Evolutionary conservation across 441 rosid species (phyloP), one percentile per base, ranked within the genome.

Genomic region (Populus hybrid): DNA sequence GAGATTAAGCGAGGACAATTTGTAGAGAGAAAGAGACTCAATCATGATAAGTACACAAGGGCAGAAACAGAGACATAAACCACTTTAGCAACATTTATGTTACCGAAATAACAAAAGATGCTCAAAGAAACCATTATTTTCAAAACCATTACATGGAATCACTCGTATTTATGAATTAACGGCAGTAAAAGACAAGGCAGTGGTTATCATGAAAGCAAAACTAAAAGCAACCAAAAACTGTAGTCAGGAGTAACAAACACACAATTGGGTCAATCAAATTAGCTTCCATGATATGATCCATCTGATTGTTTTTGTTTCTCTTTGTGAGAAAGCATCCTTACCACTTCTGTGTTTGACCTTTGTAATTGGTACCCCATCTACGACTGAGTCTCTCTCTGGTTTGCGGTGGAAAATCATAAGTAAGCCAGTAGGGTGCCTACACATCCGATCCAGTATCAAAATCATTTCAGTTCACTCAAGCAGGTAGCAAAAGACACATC

Each of bases 311-410:
- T 63, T 32, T 14, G 28, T 14, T 57, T 57, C 50, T 10, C 14
- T 20, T 2, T 20, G 21, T 7, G 23, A 2, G 3, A 65, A 42
- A 12, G 71, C 23, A 26, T 10, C 77, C 92, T 77, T 46, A 94
- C 99, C 99, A 96, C 80, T 92, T 96, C 82, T 96, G 98, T 10
- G 99, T 95, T 90, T 96, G 99, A 74, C 99, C 99, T 82, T 90
- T 94, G 94, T 97, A 96, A 76, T 94, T 90, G 3, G 94, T 81
- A 67, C 97, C 97, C 98, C 98, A 90, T 46, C 84, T 85, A 65
- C 75, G 82, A 81, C 84, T 90, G 72, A 96, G 92, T 77, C 89
- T 94, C 79, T 90, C 94, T 66, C 97, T 84, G 20, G 85, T 91
- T 72, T 87, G 88, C 28, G 88, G 87, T 7, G 98, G 97, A 86